Percentiles rank a stretch among this genome's conserved stretches.
Conservation (phyloP, 345 rosid genomes). For the Psidium friedrichsthalianum region DNA sequence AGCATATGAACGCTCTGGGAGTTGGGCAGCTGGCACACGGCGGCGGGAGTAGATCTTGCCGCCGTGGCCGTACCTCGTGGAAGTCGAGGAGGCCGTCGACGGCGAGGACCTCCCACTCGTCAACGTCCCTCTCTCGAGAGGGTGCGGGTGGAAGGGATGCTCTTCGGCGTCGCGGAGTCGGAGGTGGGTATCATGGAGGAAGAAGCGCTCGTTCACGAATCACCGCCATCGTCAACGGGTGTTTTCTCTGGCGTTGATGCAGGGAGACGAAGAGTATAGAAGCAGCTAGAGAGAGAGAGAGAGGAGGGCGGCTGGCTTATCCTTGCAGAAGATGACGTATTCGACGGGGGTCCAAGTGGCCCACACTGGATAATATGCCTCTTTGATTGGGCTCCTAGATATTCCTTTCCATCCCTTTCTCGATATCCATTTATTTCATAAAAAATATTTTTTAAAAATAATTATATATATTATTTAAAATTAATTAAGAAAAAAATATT, state of each 20-base stretch:
- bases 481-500: no score
- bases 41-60: conserved; percentile 12
- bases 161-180: neutral
- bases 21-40: conserved; percentile 12
- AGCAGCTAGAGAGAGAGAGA: neutral
- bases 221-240: neutral
- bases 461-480: no score
- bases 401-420: neutral
- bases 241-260: neutral
- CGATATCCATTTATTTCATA: no score
- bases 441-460: no score
- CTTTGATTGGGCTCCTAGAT: neutral
- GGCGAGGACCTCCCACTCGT: conserved; percentile 85
- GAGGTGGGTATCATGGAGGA: neutral
- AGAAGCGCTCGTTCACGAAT: neutral
- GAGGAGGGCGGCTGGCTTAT: conserved; percentile 4
- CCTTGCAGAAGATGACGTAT: conserved; percentile 10
- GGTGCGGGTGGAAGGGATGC: neutral
- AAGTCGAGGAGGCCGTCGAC: conserved; percentile 30
- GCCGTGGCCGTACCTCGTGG: conserved; percentile 26
- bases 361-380: neutral
- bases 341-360: neutral
- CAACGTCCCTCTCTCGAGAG: conserved; percentile 41
- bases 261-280: neutral
- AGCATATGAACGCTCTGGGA: conserved; percentile 17